A percentile compares a stretch with the other conserved stretches of the same genome.
phyloP scores from a whole-genome alignment of 805 yeast genomes.

The Barnettozyma botsteinii region DNA sequence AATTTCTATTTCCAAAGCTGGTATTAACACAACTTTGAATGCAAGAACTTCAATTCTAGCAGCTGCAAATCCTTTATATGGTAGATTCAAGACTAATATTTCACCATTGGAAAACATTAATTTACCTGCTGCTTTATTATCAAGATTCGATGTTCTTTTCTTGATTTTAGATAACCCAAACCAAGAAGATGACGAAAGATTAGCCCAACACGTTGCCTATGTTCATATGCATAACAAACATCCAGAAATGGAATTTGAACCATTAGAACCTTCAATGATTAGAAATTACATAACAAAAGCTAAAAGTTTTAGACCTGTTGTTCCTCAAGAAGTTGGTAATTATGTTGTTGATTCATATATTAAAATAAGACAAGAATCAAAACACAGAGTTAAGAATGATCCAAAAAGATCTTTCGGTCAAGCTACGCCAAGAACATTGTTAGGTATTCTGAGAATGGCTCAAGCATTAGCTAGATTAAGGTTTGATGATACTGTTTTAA shows the following conservation, averaged over 20 bases:
- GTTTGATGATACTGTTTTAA: constrained; percentile 63
- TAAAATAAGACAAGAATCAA: constrained; percentile 88
- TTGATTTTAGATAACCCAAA: constrained; percentile 81
- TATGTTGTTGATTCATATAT: constrained; percentile 83
- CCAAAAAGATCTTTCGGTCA: constrained; percentile 72
- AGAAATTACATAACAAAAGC: constrained; percentile 88
- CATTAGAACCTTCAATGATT: constrained; percentile 71
- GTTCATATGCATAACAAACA: constrained; percentile 92
- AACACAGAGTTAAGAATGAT: constrained; percentile 64
- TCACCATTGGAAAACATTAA: constrained; percentile 95
- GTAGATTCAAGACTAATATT: constrained; percentile 84
- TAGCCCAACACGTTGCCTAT: constrained; percentile 91
- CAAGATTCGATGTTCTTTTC: constrained; percentile 89
- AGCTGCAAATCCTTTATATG: constrained; percentile 97
- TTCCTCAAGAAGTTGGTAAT: constrained; percentile 78
- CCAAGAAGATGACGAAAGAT: constrained; percentile 70
- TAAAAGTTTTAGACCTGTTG: constrained; percentile 75
- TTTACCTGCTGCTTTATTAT: constrained; percentile 90
- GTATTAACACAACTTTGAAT: constrained; percentile 91
- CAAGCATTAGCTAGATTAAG: constrained; percentile 92
- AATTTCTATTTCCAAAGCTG: constrained; percentile 94
- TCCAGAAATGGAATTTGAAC: constrained; percentile 70
- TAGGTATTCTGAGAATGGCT: constrained; percentile 86
- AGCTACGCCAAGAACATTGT: constrained; percentile 90
- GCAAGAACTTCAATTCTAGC: constrained; percentile 95